A percentile compares a stretch with the other conserved stretches of the same genome.
Evolutionary conservation across 352 stramenopile species (phyloP).

Genomic region (Blastocystis sp.): DNA sequence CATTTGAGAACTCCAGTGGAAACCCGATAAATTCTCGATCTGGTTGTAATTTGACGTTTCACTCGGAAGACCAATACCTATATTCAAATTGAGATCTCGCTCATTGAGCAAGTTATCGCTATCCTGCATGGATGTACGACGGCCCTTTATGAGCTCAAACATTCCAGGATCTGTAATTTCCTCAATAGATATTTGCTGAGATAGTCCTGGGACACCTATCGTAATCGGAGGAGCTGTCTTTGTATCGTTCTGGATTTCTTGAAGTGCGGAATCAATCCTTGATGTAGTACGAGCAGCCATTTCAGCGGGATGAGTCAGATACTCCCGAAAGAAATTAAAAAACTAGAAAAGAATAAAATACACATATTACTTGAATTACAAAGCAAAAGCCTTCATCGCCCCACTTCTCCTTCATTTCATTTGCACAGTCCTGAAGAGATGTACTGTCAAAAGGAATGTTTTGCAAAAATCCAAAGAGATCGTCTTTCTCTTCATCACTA

Average conservation of each 20-base stretch:
- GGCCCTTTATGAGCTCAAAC: not conserved
- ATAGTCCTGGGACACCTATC: not conserved
- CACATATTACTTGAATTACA: not conserved
- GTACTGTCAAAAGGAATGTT: not conserved
- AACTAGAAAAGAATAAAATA: not conserved
- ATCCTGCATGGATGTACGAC: constrained; percentile 22
- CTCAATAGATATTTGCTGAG: not conserved
- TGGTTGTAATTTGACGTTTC: not conserved
- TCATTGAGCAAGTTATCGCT: constrained; percentile 2
- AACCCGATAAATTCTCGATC: not conserved
- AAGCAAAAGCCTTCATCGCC: constrained; percentile 46
- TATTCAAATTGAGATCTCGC: not conserved
- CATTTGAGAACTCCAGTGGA: not conserved
- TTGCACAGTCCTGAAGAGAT: not conserved
- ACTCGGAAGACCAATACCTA: not conserved
- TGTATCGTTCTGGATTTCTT: constrained; percentile 1
- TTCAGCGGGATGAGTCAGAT: not conserved
- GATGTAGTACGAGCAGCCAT: not conserved
- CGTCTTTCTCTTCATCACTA: not conserved
- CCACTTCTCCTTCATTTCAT: constrained; percentile 15
- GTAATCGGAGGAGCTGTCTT: not conserved
- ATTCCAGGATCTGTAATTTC: not conserved
- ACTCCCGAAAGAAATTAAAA: constrained; percentile 42
- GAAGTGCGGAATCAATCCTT: not conserved
- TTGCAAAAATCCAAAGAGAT: not conserved